Evolutionary conservation across 2,329 filamentous ascomycete genomes (phyloP).

Genomic region (Cadophora sp.): DNA sequence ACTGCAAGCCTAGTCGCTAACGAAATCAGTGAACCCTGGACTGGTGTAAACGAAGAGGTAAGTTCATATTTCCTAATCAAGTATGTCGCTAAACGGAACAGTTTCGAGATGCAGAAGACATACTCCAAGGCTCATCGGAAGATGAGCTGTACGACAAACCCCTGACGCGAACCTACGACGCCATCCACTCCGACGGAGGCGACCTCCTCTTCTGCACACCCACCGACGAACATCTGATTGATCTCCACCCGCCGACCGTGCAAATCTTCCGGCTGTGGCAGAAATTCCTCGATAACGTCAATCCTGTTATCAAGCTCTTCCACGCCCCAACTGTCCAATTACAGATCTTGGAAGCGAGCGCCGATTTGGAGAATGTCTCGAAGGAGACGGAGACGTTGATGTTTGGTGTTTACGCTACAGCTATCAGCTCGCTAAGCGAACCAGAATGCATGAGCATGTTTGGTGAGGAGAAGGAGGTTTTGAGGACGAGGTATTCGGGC

Average conservation of each 20-base stretch:
- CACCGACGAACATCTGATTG: slow-evolving; percentile 50
- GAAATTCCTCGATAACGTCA: slow-evolving; percentile 72
- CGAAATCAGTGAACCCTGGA: slow-evolving; percentile 1
- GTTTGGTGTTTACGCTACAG: slow-evolving; percentile 69
- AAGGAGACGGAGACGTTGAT: slow-evolving; percentile 70
- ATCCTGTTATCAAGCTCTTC: slow-evolving; percentile 71
- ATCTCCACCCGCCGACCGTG: slow-evolving; percentile 62
- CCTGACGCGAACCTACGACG: slow-evolving; percentile 43
- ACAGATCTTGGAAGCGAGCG: slow-evolving; percentile 68
- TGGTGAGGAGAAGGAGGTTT: slow-evolving; percentile 56
- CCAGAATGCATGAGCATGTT: slow-evolving; percentile 59
- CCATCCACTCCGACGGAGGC: slow-evolving; percentile 22
- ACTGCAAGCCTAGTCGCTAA: background rate
- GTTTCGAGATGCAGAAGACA: slow-evolving; percentile 44
- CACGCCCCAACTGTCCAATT: slow-evolving; percentile 70
- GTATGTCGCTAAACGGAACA: slow-evolving; percentile 1
- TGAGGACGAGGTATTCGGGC: slow-evolving; percentile 61
- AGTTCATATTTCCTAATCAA: background rate
- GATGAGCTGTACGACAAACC: slow-evolving; percentile 36
- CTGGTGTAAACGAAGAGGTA: slow-evolving; percentile 10
- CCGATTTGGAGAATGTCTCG: slow-evolving; percentile 51
- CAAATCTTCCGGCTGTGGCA: slow-evolving; percentile 73
- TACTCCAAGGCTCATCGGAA: slow-evolving; percentile 45
- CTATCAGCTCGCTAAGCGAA: slow-evolving; percentile 64
- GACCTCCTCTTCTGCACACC: slow-evolving; percentile 57